Percentiles rank a stretch among this genome's conserved stretches.
Evolutionary conservation across 2,329 filamentous ascomycete genomes (phyloP).

Genomic region (Emmonsia crescens): DNA sequence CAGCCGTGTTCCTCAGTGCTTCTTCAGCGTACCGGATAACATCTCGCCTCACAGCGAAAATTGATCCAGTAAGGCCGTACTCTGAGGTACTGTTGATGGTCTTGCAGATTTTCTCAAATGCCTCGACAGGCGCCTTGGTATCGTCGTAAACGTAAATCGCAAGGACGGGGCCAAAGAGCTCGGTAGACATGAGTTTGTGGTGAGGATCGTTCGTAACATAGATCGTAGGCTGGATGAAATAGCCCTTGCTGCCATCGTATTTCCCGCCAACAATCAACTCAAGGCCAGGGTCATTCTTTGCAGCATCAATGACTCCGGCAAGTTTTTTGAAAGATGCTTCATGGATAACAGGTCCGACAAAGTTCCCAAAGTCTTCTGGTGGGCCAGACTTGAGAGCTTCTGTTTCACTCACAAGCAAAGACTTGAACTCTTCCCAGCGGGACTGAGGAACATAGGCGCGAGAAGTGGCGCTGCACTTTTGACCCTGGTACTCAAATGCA

Average conservation of each 20-base stretch:
- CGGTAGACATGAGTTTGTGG: slow-evolving; percentile 63
- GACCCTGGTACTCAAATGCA: slow-evolving; percentile 81
- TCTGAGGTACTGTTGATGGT: slow-evolving; percentile 31
- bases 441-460: slow-evolving; percentile 68
- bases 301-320: slow-evolving; percentile 61
- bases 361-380: slow-evolving; percentile 61
- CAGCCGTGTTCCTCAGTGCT: slow-evolving; percentile 27
- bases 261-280: slow-evolving; percentile 64
- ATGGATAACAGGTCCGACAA: slow-evolving; percentile 82
- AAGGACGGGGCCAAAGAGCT: slow-evolving; percentile 73
- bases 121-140: slow-evolving; percentile 31
- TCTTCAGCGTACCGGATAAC: slow-evolving; percentile 26
- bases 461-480: slow-evolving; percentile 86
- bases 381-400: slow-evolving; percentile 59
- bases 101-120: slow-evolving; percentile 48
- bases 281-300: slow-evolving; percentile 50
- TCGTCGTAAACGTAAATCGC: slow-evolving; percentile 70
- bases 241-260: slow-evolving; percentile 68
- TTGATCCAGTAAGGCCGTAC: slow-evolving; percentile 33
- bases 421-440: slow-evolving; percentile 59
- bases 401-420: slow-evolving; percentile 56
- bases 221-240: slow-evolving; percentile 73
- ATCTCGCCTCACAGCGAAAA: slow-evolving; percentile 30
- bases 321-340: slow-evolving; percentile 72
- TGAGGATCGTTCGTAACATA: slow-evolving; percentile 62